Conservation (phyloP, 2,329 filamentous ascomycete genomes). For the Pyrenophora teres region DNA sequence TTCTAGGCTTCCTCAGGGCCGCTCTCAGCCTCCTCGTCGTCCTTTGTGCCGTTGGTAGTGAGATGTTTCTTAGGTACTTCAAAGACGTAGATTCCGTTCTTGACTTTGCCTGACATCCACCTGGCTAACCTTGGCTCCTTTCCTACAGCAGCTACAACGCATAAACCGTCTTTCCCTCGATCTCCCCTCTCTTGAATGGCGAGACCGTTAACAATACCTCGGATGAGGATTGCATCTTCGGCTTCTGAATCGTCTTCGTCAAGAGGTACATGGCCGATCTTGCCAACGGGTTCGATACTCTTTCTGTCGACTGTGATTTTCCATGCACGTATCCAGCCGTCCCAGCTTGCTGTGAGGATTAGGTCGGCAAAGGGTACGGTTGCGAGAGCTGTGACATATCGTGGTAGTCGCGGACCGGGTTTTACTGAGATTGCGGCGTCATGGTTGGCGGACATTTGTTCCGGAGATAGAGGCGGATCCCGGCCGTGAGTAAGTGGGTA, state of each 20-base stretch:
- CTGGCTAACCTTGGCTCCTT: conserved; percentile 84
- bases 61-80: conserved; percentile 65
- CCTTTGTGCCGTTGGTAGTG: conserved; percentile 23
- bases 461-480: conserved; percentile 70
- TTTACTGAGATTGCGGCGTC: conserved; percentile 59
- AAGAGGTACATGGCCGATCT: conserved; percentile 57
- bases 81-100: conserved; percentile 86
- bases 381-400: conserved; percentile 88
- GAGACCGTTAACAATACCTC: conserved; percentile 86
- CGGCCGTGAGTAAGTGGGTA: conserved; percentile 82
- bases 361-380: conserved; percentile 90
- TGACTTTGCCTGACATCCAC: conserved; percentile 72
- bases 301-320: conserved; percentile 77
- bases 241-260: conserved; percentile 17
- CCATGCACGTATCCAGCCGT: conserved; percentile 86
- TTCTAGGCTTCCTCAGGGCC: neutral
- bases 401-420: conserved; percentile 64
- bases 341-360: conserved; percentile 92
- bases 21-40: conserved; percentile 10
- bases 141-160: conserved; percentile 82
- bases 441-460: conserved; percentile 69
- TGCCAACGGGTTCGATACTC: conserved; percentile 69
- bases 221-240: conserved; percentile 52
- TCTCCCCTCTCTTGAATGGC: conserved; percentile 84
- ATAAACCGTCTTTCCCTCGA: conserved; percentile 72